Percentiles rank a stretch among this genome's conserved stretches.
These are phyloP conservation scores for Aquilaria yunnanensis DNA, from an alignment of 345 rosid species.

Conservation along the genomic window DNA sequence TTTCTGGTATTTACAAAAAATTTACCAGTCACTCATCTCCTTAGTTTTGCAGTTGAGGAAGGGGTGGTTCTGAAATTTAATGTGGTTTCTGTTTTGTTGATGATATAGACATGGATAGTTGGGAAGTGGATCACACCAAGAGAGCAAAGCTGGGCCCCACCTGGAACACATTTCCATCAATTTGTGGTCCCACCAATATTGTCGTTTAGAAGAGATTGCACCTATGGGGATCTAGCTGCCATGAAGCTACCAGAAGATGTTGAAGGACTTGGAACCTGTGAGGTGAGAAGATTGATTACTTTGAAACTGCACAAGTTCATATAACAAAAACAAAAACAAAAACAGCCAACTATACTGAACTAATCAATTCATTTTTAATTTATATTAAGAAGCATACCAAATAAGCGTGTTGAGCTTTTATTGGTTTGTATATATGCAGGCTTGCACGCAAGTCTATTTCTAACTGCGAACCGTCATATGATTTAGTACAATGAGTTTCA, in stretches of 20 bases:
- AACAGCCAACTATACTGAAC: no score
- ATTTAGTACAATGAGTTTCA: no score
- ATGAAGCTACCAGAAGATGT: constrained; percentile 89
- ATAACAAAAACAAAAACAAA: no score
- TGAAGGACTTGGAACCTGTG: constrained; percentile 83
- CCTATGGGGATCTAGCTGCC: constrained; percentile 95
- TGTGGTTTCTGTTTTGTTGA: not conserved
- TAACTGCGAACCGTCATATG: no score
- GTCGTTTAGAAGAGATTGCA: constrained; percentile 69
- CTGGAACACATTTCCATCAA: constrained; percentile 91
- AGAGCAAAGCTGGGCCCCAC: constrained; percentile 93
- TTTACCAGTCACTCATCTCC: not conserved
- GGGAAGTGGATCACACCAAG: constrained; percentile 95
- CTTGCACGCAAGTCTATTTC: no score
- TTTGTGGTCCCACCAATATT: constrained; percentile 95
- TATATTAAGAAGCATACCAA: no score
- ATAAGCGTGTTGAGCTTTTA: no score
- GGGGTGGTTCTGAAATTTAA: not conserved
- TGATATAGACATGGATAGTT: constrained; percentile 83
- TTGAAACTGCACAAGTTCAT: no score
- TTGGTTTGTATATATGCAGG: no score
- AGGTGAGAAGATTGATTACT: constrained; percentile 36
- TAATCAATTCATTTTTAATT: no score
- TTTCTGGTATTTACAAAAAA: not conserved
- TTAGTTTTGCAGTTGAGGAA: no score